Conservation (phyloP, 1,284 basidiomycete genomes). For the Cutaneotrichosporon mucoides region DNA sequence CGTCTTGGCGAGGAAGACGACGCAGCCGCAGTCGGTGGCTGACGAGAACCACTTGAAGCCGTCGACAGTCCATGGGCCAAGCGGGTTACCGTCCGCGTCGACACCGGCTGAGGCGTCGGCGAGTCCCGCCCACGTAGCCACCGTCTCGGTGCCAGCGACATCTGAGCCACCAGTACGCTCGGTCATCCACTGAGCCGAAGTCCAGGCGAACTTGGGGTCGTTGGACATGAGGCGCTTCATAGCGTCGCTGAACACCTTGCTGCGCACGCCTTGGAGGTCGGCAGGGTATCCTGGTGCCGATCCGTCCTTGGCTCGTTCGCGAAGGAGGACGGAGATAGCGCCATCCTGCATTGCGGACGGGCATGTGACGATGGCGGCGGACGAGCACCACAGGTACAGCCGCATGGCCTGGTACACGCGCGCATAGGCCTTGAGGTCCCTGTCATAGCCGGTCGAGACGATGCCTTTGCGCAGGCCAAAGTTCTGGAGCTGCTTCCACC, state of each 20-base stretch:
- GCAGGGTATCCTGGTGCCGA: background rate
- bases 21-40: constrained; percentile 59
- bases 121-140: constrained; percentile 53
- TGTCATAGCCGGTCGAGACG: constrained; percentile 14
- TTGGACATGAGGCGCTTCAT: constrained; percentile 14
- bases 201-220: constrained; percentile 61
- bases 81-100: constrained; percentile 18
- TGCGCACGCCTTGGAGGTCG: constrained; percentile 4
- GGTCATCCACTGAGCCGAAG: constrained; percentile 80
- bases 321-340: constrained; percentile 8
- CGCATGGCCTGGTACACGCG: constrained; percentile 10
- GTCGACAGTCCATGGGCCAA: constrained; percentile 50
- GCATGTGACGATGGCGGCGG: constrained; percentile 6
- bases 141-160: constrained; percentile 70
- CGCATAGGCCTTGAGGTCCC: constrained; percentile 2
- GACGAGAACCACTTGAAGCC: constrained; percentile 87
- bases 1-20: constrained; percentile 19
- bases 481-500: constrained; percentile 19
- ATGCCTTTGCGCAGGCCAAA: constrained; percentile 14
- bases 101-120: background rate
- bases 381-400: constrained; percentile 11
- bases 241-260: constrained; percentile 12
- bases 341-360: constrained; percentile 21
- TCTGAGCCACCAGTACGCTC: constrained; percentile 75
- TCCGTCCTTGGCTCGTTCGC: constrained; percentile 1